These are phyloP conservation scores for Umbelopsis ramanniana DNA, from an alignment of 192 early-diverging fungal genomes.

Conservation along the genomic window DNA sequence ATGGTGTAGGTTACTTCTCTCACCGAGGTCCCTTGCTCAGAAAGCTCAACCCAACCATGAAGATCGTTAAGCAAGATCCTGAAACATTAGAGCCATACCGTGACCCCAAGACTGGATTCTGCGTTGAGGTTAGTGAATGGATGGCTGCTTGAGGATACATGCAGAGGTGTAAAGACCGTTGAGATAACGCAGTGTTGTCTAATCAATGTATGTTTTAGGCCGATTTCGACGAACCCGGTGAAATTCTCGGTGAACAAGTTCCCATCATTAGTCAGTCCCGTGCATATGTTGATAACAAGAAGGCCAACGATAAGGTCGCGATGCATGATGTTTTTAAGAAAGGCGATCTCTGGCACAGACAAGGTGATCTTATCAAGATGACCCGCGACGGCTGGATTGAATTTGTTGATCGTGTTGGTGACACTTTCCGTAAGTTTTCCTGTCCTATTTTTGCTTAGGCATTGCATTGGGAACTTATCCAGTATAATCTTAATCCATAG, in stretches of 20 bases:
- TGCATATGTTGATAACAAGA: slow-evolving; percentile 46
- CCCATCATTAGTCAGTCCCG: slow-evolving; percentile 9
- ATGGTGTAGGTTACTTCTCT: slow-evolving; percentile 17
- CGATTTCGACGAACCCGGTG: slow-evolving; percentile 53
- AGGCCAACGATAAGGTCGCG: slow-evolving; percentile 41
- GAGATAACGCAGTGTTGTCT: neutral
- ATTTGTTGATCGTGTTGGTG: slow-evolving; percentile 65
- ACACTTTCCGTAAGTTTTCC: slow-evolving; percentile 51
- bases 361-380: slow-evolving; percentile 55
- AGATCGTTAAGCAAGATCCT: slow-evolving; percentile 58
- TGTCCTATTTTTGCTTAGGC: too few relatives aligned
- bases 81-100: slow-evolving; percentile 52
- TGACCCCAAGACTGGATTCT: slow-evolving; percentile 51
- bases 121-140: slow-evolving; percentile 34
- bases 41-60: slow-evolving; percentile 30
- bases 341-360: slow-evolving; percentile 56
- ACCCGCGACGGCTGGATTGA: slow-evolving; percentile 50
- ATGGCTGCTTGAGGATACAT: neutral
- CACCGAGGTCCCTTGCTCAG: slow-evolving; percentile 30
- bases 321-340: slow-evolving; percentile 54
- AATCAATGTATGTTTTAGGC: neutral
- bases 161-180: neutral
- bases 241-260: slow-evolving; percentile 29
- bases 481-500: neutral
- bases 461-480: too few relatives aligned